Base-by-base conservation (phyloP, 148 eudicot genomes). In the Beta vulgaris region DNA sequence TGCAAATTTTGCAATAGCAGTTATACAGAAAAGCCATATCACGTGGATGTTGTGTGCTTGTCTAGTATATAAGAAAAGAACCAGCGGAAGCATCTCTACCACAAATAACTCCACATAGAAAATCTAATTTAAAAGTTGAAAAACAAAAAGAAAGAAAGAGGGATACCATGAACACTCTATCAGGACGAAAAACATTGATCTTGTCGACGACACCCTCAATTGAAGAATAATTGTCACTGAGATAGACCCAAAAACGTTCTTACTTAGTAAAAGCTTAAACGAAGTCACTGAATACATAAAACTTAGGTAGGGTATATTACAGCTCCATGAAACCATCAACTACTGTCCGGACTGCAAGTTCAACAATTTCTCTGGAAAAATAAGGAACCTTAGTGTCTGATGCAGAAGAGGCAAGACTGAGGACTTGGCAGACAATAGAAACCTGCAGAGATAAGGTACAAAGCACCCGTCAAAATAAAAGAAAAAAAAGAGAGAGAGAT, bases 81-180 rank as follows among this genome's bases (percentile, higher is more conserved):
- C 62, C 36, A 49, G 9, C n/a, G 23, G 57, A 61, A 13, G 43
- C 55, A 72, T 23, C 46, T 1, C n/a, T 58, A 58, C 62, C 34
- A 28, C 25, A 19, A 51, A 28, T 58, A 25, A 51, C n/a, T n/a
- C n/a, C n/a, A n/a, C n/a, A 21, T 19, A 18, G 25, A 57, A 37
- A 35, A 26, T 77, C 19, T 43, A 51, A 32, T 49, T 36, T 46
- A 13, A 66, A 44, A 23, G 75, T 55, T 13, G 44, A 48, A 76
- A 46, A 2, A n/a, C 26, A 26, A 75, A 36, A 0, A 37, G 21
- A 15, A 37, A 62, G 28, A 53, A 53, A 35, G 9, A 65, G n/a
- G n/a, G n/a, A 78, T 83, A 92, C 98, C 96, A 82, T 92, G 79
- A 95, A 95, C 34, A 95, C 98, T 88, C 98, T 86, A 81, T 92